These are phyloP conservation scores for Zymoseptoria ardabiliae DNA, from an alignment of 2,329 filamentous ascomycete genomes.

Conservation along the genomic window DNA sequence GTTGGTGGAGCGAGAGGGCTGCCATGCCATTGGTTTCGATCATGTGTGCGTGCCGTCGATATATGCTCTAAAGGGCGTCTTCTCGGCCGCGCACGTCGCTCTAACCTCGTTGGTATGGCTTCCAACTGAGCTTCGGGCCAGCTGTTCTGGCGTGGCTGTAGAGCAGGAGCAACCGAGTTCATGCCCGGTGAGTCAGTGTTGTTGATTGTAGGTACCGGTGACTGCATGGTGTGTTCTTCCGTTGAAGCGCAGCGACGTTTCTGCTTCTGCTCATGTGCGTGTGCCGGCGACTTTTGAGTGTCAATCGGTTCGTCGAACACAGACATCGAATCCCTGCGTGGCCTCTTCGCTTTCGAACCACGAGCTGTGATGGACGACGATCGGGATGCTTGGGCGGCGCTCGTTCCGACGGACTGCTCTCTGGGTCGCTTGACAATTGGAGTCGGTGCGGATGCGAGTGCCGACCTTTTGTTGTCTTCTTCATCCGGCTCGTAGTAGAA, in stretches of 20 bases:
- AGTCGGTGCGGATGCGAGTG: no score
- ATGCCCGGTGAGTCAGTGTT: neutral
- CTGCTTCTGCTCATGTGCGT: neutral
- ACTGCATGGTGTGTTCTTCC: neutral
- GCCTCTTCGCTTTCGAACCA: conserved; percentile 9
- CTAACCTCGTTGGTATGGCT: neutral
- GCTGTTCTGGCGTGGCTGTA: neutral
- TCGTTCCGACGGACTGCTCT: conserved; percentile 4
- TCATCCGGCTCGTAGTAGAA: conserved; percentile 12
- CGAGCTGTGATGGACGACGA: conserved; percentile 8
- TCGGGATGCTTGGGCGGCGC: conserved; percentile 3
- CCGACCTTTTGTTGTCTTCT: conserved; percentile 7
- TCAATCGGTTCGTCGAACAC: neutral
- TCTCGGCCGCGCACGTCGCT: neutral
- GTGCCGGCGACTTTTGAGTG: neutral
- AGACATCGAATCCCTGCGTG: conserved; percentile 5
- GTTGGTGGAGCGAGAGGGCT: neutral
- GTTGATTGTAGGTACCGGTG: neutral
- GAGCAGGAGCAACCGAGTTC: neutral
- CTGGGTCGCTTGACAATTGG: conserved; percentile 7
- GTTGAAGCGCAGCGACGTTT: neutral
- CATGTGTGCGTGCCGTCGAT: neutral
- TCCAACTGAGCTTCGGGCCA: neutral
- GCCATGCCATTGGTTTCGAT: neutral
- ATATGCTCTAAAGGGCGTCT: neutral